Evolutionary conservation across 768 basidiomycete genomes (phyloP).

Genomic region (Boletus huronensis): DNA sequence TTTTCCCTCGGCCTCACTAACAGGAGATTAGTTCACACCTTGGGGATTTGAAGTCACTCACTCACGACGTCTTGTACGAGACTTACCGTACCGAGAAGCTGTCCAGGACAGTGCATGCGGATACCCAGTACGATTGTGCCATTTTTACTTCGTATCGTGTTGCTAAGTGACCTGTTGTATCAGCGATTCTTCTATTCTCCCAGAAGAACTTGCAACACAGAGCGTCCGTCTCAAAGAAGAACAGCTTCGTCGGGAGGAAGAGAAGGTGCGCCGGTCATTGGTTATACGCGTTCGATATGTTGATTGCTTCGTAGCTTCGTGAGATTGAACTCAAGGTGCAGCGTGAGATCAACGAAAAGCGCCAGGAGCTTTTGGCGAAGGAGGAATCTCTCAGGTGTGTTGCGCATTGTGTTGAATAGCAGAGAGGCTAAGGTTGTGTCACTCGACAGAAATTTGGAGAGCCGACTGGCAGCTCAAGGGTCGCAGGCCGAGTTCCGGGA

Average conservation of each 20-base stretch:
- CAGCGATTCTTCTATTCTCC: conserved; percentile 86
- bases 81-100: conserved; percentile 98
- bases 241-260: conserved; percentile 94
- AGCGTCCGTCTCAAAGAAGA: conserved; percentile 98
- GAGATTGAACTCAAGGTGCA: conserved; percentile 98
- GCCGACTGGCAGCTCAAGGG: conserved; percentile 85
- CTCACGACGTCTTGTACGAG: conserved; percentile 92
- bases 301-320: conserved; percentile 57
- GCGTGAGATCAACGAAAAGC: conserved; percentile 95
- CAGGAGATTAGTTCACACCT: conserved; percentile 71
- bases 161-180: conserved; percentile 22
- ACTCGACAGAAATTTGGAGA: conserved; percentile 72
- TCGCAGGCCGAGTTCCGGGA: conserved; percentile 78
- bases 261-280: conserved; percentile 57
- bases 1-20: conserved; percentile 9
- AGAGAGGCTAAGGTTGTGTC: neutral
- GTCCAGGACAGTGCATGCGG: conserved; percentile 81
- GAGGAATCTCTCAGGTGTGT: conserved; percentile 86
- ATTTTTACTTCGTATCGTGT: conserved; percentile 2
- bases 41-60: conserved; percentile 90
- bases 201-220: conserved; percentile 96
- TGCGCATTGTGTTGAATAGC: neutral
- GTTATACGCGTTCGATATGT: conserved; percentile 1
- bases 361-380: conserved; percentile 94
- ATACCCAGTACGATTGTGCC: conserved; percentile 53